Percentiles rank a stretch among this genome's conserved stretches.
Evolutionary conservation across 1,284 basidiomycete species (phyloP).

Genomic region (Austropuccinia psidii): DNA sequence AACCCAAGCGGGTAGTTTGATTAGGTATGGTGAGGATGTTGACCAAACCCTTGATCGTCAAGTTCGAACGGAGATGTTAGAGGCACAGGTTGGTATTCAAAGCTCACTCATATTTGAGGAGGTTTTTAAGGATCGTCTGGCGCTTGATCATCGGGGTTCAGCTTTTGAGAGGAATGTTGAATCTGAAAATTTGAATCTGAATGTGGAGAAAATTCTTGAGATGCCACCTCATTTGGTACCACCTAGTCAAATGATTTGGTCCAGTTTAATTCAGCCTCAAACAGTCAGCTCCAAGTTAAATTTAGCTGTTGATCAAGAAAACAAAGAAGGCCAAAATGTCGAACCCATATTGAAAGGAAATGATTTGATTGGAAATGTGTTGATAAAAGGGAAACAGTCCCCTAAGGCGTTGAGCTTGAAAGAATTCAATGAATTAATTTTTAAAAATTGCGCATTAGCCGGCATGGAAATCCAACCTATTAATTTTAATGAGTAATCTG

Average conservation of each 20-base stretch:
- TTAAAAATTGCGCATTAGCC: too few relatives aligned
- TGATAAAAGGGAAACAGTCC: too few relatives aligned
- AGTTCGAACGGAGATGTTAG: not conserved
- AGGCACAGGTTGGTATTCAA: conserved; percentile 4
- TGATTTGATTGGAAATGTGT: too few relatives aligned
- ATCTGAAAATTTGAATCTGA: not conserved
- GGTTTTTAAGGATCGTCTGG: conserved; percentile 8
- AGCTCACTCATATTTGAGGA: conserved; percentile 20
- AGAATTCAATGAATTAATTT: too few relatives aligned
- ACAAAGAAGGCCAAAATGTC: too few relatives aligned
- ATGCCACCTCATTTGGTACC: conserved; percentile 26
- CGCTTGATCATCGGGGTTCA: not conserved
- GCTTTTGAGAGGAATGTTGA: too few relatives aligned
- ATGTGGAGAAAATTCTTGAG: not conserved
- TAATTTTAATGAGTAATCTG: too few relatives aligned
- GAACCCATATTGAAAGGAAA: too few relatives aligned
- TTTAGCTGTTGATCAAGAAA: too few relatives aligned
- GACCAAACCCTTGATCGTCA: not conserved
- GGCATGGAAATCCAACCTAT: too few relatives aligned
- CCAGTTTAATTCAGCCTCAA: conserved; percentile 4
- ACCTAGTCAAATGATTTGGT: conserved; percentile 19
- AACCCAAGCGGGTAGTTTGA: not conserved
- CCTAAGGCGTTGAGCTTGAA: too few relatives aligned
- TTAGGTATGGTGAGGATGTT: conserved; percentile 11
- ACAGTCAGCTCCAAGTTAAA: too few relatives aligned